phyloP scores from a whole-genome alignment of 371 early-diverging fungal genomes.

The Dentiscutata heterogama region DNA sequence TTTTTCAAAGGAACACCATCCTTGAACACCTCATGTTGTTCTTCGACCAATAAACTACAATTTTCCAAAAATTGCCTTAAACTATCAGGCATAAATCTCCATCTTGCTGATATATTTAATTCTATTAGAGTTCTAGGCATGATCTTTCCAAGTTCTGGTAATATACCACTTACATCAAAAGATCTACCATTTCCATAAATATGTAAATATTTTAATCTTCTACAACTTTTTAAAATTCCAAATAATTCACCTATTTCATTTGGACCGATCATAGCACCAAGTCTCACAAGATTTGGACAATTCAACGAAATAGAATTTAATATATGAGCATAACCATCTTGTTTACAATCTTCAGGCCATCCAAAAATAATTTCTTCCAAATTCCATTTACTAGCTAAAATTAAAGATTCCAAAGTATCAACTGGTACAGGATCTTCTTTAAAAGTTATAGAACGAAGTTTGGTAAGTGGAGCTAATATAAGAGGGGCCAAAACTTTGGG shows the following conservation, averaged over 20 bases:
- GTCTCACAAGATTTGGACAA: slow-evolving; percentile 8
- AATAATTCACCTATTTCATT: slow-evolving; percentile 14
- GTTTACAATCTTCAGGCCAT: slow-evolving; percentile 24
- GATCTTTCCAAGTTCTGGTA: slow-evolving; percentile 1
- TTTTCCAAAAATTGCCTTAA: background rate
- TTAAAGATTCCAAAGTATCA: slow-evolving; percentile 8
- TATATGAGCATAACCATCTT: slow-evolving; percentile 11
- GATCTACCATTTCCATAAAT: slow-evolving; percentile 15
- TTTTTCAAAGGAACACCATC: background rate
- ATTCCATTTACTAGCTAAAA: background rate
- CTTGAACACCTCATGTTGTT: background rate
- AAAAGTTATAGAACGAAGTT: background rate
- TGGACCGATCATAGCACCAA: background rate
- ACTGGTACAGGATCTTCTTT: slow-evolving; percentile 19
- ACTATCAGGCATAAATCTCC: slow-evolving; percentile 20
- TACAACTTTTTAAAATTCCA: slow-evolving; percentile 9
- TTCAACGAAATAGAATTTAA: background rate
- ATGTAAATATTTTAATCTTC: background rate
- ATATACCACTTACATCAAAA: background rate
- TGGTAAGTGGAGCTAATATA: background rate
- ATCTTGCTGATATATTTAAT: background rate
- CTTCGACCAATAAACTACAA: background rate
- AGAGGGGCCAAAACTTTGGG: background rate
- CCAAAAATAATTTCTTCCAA: slow-evolving; percentile 10
- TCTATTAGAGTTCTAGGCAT: background rate